A percentile compares a stretch with the other conserved stretches of the same genome.
These are phyloP conservation scores for Neurospora cerealis DNA, from an alignment of 495 filamentous ascomycete species.

Conservation along the genomic window DNA sequence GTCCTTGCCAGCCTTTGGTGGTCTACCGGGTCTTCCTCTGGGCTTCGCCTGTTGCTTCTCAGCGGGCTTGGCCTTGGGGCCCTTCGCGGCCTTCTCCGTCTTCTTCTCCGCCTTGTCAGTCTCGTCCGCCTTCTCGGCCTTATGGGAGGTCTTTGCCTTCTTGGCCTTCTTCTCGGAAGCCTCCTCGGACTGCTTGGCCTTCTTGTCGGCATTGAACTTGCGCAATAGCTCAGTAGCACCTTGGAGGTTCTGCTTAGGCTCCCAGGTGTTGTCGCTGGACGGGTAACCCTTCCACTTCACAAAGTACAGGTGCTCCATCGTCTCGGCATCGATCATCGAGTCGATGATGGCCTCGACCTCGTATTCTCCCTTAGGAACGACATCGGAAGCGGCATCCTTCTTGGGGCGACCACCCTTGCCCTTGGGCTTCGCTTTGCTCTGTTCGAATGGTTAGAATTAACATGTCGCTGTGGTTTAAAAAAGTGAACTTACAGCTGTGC, in stretches of 20 bases:
- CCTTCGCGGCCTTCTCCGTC: conserved; percentile 6
- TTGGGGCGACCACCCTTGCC: conserved; percentile 10
- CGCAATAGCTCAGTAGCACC: conserved; percentile 16
- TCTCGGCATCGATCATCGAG: conserved; percentile 20
- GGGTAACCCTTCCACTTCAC: conserved; percentile 35
- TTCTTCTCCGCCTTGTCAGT: conserved; percentile 5
- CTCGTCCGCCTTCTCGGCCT: neutral
- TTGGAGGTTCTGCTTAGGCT: conserved; percentile 26
- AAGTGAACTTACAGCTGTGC: conserved; percentile 4
- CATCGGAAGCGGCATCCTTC: conserved; percentile 6
- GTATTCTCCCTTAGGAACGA: conserved; percentile 15
- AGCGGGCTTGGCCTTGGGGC: neutral
- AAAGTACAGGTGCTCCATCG: conserved; percentile 22
- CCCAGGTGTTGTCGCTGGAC: conserved; percentile 30
- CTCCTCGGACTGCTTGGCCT: conserved; percentile 8
- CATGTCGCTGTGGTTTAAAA: too few relatives aligned
- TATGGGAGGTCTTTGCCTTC: neutral
- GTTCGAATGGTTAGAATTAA: neutral
- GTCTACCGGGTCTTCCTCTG: neutral
- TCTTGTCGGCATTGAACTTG: conserved; percentile 19
- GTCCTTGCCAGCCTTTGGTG: neutral
- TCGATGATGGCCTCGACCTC: conserved; percentile 31
- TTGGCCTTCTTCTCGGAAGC: conserved; percentile 1
- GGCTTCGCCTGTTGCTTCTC: neutral
- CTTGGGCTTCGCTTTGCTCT: conserved; percentile 11